phyloP scores from a whole-genome alignment of 768 basidiomycete species.

The Leccinum subgranulosum region DNA sequence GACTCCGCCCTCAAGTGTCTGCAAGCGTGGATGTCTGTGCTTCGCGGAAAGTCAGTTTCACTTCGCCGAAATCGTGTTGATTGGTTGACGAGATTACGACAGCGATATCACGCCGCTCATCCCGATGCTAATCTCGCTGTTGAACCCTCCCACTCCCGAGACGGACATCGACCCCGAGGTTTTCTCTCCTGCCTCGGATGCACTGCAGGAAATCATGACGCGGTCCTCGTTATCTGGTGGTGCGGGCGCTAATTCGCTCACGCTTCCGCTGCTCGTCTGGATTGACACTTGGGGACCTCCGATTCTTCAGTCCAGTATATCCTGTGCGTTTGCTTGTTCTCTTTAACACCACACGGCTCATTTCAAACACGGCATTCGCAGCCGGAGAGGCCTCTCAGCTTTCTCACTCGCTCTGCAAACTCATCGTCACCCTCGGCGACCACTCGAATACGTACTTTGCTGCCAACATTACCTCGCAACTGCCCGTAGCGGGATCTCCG shows the following conservation, averaged over 20 bases:
- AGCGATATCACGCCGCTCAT: constrained; percentile 75
- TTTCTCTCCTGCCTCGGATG: constrained; percentile 66
- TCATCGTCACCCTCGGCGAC: constrained; percentile 79
- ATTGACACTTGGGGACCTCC: constrained; percentile 49
- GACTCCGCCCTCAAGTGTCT: constrained; percentile 75
- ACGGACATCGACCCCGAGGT: constrained; percentile 43
- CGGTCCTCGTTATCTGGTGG: constrained; percentile 73
- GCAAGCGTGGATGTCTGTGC: constrained; percentile 74
- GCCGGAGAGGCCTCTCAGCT: constrained; percentile 44
- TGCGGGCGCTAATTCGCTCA: constrained; percentile 63
- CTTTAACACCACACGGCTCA: neutral
- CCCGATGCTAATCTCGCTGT: constrained; percentile 51
- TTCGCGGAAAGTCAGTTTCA: constrained; percentile 60
- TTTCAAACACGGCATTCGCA: constrained; percentile 4
- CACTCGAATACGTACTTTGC: constrained; percentile 83
- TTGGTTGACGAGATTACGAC: constrained; percentile 3
- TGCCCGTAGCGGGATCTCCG: constrained; percentile 32
- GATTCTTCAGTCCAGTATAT: constrained; percentile 40
- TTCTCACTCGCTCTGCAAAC: constrained; percentile 73
- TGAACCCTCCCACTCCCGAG: constrained; percentile 31
- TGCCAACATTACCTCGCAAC: constrained; percentile 53
- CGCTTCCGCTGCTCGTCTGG: constrained; percentile 88
- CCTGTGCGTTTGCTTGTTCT: constrained; percentile 29
- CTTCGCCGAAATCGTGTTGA: neutral
- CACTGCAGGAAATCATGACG: constrained; percentile 74